Evolutionary conservation across 2,329 filamentous ascomycete species (phyloP).

Genomic region (Furcasterigmium sp.): DNA sequence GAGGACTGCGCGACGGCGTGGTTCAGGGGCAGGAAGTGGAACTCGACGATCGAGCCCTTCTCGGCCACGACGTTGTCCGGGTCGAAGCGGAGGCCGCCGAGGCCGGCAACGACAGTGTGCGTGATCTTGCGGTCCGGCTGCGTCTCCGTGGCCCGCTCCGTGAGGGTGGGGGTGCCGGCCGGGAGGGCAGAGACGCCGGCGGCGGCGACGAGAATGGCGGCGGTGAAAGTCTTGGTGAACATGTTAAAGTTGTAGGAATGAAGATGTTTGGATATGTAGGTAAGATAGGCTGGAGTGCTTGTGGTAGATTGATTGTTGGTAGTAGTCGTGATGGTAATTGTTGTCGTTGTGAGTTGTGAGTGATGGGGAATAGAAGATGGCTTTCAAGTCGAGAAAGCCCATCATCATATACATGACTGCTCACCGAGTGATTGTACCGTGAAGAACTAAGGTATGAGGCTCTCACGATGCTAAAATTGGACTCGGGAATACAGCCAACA

Average conservation of each 20-base stretch:
- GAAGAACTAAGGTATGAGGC: too few species aligned
- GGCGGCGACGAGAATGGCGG: slow-evolving; percentile 16
- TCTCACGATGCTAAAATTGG: too few species aligned
- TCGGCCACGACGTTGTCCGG: slow-evolving; percentile 44
- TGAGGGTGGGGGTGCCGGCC: slow-evolving; percentile 23
- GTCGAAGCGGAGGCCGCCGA: slow-evolving; percentile 40
- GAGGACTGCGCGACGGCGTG: slow-evolving; percentile 41
- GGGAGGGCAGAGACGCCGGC: slow-evolving; percentile 22
- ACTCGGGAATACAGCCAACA: too few species aligned
- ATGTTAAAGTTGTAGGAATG: slow-evolving; percentile 16
- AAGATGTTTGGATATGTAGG: not conserved
- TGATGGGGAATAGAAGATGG: not conserved
- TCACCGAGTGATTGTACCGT: too few species aligned
- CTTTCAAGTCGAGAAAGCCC: not conserved
- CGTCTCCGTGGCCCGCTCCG: slow-evolving; percentile 1
- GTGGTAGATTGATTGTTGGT: not conserved
- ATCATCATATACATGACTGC: not conserved
- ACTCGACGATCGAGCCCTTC: slow-evolving; percentile 47
- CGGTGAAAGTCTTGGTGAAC: slow-evolving; percentile 22
- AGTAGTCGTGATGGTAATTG: not conserved
- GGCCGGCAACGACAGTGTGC: slow-evolving; percentile 40
- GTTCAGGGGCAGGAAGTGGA: slow-evolving; percentile 46
- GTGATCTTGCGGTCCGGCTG: slow-evolving; percentile 23
- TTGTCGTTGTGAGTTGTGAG: not conserved
- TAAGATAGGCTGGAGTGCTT: not conserved